These are phyloP conservation scores for Teratosphaeria gauchensis DNA, from an alignment of 2,329 filamentous ascomycete genomes.

Conservation along the genomic window DNA sequence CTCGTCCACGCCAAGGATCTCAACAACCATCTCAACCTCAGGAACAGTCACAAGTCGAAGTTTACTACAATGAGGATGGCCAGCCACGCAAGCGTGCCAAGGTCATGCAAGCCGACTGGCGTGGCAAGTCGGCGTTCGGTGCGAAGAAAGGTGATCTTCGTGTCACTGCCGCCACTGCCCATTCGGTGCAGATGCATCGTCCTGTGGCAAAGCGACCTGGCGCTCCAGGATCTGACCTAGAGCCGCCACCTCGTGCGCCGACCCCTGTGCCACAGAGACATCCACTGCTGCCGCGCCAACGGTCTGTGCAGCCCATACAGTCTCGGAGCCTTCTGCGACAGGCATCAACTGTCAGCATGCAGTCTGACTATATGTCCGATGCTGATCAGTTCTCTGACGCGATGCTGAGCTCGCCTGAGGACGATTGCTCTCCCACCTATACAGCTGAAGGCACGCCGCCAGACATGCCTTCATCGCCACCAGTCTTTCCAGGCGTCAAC, in stretches of 20 bases:
- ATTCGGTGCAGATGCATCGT: constrained; percentile 74
- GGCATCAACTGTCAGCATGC: constrained; percentile 15
- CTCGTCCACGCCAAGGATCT: constrained; percentile 14
- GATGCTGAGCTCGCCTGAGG: constrained; percentile 35
- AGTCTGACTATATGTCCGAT: constrained; percentile 24
- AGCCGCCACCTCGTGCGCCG: constrained; percentile 65
- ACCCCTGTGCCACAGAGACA: constrained; percentile 57
- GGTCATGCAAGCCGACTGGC: constrained; percentile 61
- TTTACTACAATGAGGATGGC: constrained; percentile 37
- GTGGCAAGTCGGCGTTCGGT: constrained; percentile 63
- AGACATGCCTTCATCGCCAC: constrained; percentile 84
- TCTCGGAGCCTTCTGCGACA: constrained; percentile 21
- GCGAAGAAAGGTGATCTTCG: constrained; percentile 61
- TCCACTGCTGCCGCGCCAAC: constrained; percentile 21
- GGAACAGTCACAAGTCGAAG: constrained; percentile 12
- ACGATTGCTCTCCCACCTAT: constrained; percentile 38
- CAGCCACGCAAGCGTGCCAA: constrained; percentile 70
- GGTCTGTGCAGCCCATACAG: constrained; percentile 17
- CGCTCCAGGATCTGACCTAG: constrained; percentile 46
- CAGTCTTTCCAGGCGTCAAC: constrained; percentile 53
- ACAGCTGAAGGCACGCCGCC: constrained; percentile 56
- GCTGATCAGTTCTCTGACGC: constrained; percentile 30
- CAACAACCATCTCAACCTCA: constrained; percentile 11
- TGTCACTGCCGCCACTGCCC: constrained; percentile 83
- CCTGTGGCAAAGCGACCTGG: constrained; percentile 51